Base-by-base conservation (phyloP, 192 early-diverging fungal species). In the Linnemannia hyalina region DNA sequence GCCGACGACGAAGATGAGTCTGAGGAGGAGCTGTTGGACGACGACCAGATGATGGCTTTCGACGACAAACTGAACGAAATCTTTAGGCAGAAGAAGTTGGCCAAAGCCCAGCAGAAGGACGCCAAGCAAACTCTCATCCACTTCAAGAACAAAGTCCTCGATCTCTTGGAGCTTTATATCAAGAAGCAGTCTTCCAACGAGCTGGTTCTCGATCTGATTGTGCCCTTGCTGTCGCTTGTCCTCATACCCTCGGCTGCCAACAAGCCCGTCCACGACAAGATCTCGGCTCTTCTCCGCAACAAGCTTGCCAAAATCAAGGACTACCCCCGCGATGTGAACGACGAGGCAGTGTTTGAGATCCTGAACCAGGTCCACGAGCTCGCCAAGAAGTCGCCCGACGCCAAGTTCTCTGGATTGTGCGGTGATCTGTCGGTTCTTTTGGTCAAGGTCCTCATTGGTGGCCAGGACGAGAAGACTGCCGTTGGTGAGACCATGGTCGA, bases 21-120 rank as follows among this genome's bases (percentile, higher is more conserved):
- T 42, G 90, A 92, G 41, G 90, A 91, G 68, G 88, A 81, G 89
- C 88, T 81, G n/a, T 89, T 94, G 73, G 93, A 93, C 74, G 97
- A 97, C 78, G 96, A 97, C 74, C 91, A 96, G 82, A 97, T 97
- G 97, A 93, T 90, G 78, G 93, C 90, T 32, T 98, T 97, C 89
- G 98, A 99, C 88, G 93, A 94, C 63, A 98, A 99, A 87, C 89
- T 99, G 68, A 94, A 95, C 13, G 98, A 98, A 82, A 97, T 99
- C 73, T 99, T 99, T 88, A 90, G 89, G 52, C 93, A 97, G 76
- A 92, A 93, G 86, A 96, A 97, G 91, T 88, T 94, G 73, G 89
- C 93, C 60, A 97, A 97, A 91, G 82, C 79, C 11, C 95, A 93
- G n/a, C 93, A 94, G 79, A 97, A 96, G 89, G 95, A 97, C 70